Base-by-base conservation (phyloP, 441 rosid genomes). In the California macrophylla region DNA sequence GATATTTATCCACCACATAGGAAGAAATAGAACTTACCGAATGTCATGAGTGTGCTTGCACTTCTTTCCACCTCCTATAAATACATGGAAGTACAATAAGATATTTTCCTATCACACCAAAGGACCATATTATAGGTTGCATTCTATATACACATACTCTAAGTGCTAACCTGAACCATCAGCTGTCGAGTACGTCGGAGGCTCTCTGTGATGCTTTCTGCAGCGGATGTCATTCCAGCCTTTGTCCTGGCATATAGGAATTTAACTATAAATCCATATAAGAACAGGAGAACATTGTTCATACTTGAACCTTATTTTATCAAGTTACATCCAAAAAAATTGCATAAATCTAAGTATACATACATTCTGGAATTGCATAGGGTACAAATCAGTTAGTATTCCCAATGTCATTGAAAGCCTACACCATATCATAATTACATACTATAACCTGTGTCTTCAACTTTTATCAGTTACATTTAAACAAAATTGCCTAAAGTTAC, bases 191-290 rank as follows among this genome's bases (percentile, higher is more conserved):
- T 84, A 3, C 96, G 91, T 47, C 96, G 89, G 68, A 93, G 97
- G 80, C 98, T 93, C 67, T 93, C 96, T 1, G 96, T 93, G 75
- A 93, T 90, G 83, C 93, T 90, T 81, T 90, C 98, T 67, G 97
- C 93, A 73, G 96, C 97, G 38, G 96, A 89, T 67, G 91, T 87
- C 89, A 93, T 85, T 62, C 96, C 98, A 72, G 89, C 96, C 79
- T 91, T 91, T 29, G 97, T 87, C 86, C 98, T 91, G 74, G 24
- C 63, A 70, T 58, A 20, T 15, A 52, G 47, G 21, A 76, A 47
- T 50, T 3, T 6, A 66, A 50, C 58, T 7, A 50, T 18, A 50
- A 50, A 50, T 50, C 21, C 58, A 16, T 50, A 23, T 50, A 16
- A n/a, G 23, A 16, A 5, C 0, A 16, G 1, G 23, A 50, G 23